Percentiles rank a stretch among this genome's conserved stretches.
Conservation (phyloP, 108 stramenopile genomes). For the Fistulifera solaris region DNA sequence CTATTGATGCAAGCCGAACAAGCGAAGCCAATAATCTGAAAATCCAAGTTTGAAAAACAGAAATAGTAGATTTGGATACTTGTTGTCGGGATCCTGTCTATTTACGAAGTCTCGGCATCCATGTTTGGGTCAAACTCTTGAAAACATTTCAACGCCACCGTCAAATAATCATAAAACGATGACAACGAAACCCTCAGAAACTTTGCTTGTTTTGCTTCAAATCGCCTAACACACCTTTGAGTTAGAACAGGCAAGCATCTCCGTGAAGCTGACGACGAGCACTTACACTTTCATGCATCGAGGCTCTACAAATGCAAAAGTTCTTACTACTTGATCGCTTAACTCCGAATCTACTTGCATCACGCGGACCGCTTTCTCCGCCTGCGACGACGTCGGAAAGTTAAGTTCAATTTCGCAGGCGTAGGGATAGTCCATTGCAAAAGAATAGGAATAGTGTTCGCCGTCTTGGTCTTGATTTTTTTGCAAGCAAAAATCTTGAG, state of each 20-base stretch:
- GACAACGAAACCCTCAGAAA: conserved; percentile 75
- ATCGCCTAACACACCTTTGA: conserved; percentile 15
- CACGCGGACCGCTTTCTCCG: conserved; percentile 42
- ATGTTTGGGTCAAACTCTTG: conserved; percentile 51
- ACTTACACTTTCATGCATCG: conserved; percentile 12
- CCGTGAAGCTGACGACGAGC: neutral
- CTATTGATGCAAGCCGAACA: too few species aligned
- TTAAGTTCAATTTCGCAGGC: conserved; percentile 42
- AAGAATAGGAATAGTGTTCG: too few species aligned
- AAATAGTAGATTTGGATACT: too few species aligned
- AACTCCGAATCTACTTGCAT: conserved; percentile 62
- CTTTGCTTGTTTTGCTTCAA: conserved; percentile 71
- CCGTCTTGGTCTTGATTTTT: too few species aligned
- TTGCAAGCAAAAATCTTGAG: too few species aligned
- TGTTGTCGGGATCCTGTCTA: too few species aligned
- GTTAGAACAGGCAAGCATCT: neutral
- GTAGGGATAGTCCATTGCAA: conserved; percentile 25
- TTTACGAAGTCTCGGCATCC: too few species aligned
- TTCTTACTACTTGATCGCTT: conserved; percentile 53
- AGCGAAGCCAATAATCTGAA: too few species aligned
- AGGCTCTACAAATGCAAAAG: conserved; percentile 24
- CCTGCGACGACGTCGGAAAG: conserved; percentile 44
- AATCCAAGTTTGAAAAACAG: too few species aligned
- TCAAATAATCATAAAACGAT: conserved; percentile 74
- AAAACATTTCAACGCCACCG: conserved; percentile 58